Conservation (phyloP, 768 basidiomycete species). For the Tylopilus plumbeoviolaceoides region DNA sequence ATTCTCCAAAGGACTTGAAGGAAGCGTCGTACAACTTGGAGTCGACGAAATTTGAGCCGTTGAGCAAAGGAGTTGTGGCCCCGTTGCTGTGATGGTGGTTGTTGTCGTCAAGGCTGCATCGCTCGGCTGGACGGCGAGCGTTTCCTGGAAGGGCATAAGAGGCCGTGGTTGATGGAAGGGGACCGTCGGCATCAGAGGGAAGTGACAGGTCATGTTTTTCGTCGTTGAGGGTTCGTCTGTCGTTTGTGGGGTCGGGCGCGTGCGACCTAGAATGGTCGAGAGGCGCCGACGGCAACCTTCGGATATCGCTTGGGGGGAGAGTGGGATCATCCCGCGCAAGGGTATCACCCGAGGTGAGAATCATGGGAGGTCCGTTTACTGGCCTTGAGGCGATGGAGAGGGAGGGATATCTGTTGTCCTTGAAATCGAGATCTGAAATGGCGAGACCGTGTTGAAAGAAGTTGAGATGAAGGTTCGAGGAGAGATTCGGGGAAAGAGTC, state of each 20-base stretch:
- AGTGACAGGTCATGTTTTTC: constrained; percentile 17
- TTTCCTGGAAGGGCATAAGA: constrained; percentile 46
- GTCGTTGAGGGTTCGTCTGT: constrained; percentile 23
- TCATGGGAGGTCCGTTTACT: constrained; percentile 28
- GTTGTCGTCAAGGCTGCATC: constrained; percentile 49
- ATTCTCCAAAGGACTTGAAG: constrained; percentile 31
- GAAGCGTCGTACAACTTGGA: constrained; percentile 24
- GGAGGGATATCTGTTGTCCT: constrained; percentile 57
- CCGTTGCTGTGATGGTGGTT: constrained; percentile 25
- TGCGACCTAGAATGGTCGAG: constrained; percentile 14
- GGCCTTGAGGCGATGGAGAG: constrained; percentile 25
- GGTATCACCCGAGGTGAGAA: constrained; percentile 26
- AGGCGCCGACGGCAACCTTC: constrained; percentile 9
- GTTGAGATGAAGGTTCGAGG: constrained; percentile 34
- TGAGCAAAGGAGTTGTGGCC: constrained; percentile 18
- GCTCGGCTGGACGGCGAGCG: constrained; percentile 45
- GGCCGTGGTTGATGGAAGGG: constrained; percentile 31
- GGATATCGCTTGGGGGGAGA: constrained; percentile 11
- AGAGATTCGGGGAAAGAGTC: constrained; percentile 25
- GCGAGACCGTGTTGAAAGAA: constrained; percentile 51
- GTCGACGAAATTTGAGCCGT: constrained; percentile 25
- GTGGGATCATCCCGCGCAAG: constrained; percentile 21
- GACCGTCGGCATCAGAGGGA: constrained; percentile 11
- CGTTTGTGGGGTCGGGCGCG: constrained; percentile 14
- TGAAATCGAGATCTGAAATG: constrained; percentile 58